phyloP scores from a whole-genome alignment of 306 rosid species.

The Cicer chorassanicum region DNA sequence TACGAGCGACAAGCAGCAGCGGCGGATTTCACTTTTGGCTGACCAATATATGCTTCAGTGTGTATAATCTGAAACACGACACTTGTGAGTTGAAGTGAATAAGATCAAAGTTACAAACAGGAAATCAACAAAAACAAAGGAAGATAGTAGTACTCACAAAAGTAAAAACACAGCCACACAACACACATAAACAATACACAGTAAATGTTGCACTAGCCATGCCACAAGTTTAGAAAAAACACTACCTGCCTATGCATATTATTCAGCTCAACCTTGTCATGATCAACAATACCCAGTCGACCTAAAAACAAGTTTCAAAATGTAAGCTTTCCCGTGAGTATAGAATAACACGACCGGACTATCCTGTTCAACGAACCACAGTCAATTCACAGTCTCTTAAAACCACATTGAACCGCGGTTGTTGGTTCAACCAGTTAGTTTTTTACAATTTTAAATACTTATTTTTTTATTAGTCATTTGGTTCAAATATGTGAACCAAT shows the following conservation, averaged over 20 bases:
- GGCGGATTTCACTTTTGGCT: conserved; percentile 90
- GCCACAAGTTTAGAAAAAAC: not conserved
- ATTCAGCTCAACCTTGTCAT: conserved; percentile 90
- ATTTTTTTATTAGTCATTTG: too few species aligned
- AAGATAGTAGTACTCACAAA: not conserved
- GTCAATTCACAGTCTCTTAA: not conserved
- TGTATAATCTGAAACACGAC: conserved; percentile 71
- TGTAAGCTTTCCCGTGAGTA: conserved; percentile 36
- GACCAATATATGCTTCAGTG: conserved; percentile 85
- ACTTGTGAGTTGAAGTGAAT: conserved; percentile 5
- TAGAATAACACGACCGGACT: not conserved
- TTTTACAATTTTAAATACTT: too few species aligned
- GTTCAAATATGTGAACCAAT: too few species aligned
- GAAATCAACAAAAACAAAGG: conserved; percentile 16
- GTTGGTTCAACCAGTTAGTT: not conserved
- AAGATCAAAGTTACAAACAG: conserved; percentile 1
- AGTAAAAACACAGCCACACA: conserved; percentile 22
- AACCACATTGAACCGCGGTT: not conserved
- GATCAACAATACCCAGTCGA: conserved; percentile 83
- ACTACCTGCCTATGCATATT: conserved; percentile 97
- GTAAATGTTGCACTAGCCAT: not conserved
- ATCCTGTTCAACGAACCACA: not conserved
- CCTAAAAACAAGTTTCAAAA: conserved; percentile 52
- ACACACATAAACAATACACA: conserved; percentile 3
- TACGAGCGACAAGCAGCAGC: conserved; percentile 84